A percentile compares a stretch with the other conserved stretches of the same genome.
These are phyloP conservation scores for Colletotrichum lupini DNA, from an alignment of 2,329 filamentous ascomycete genomes.

Conservation along the genomic window DNA sequence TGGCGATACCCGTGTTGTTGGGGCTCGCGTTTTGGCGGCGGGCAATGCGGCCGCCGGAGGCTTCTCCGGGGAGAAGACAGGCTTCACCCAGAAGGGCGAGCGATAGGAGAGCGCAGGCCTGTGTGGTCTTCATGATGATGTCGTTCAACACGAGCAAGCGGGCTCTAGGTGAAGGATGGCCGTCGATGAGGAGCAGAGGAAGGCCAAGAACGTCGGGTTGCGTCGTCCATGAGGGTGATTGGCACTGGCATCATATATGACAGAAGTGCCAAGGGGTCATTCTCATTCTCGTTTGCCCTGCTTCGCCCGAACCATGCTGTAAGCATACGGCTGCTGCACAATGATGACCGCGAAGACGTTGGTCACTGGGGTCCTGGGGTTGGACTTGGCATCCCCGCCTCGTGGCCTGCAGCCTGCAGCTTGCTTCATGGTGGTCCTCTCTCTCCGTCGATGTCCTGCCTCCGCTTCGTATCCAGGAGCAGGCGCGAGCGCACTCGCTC, in stretches of 20 bases:
- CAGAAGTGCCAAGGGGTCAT: background rate
- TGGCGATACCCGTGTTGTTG: slow-evolving; percentile 44
- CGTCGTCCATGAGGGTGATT: background rate
- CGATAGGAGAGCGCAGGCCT: slow-evolving; percentile 35
- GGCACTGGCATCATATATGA: slow-evolving; percentile 3
- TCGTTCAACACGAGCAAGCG: background rate
- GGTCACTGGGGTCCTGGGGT: background rate
- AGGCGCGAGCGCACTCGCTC: too few species aligned
- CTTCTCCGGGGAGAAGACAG: slow-evolving; percentile 53
- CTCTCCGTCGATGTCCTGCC: background rate
- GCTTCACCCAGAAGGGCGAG: slow-evolving; percentile 40
- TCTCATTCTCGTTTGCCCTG: background rate
- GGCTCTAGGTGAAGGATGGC: background rate
- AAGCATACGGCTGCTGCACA: slow-evolving; percentile 1
- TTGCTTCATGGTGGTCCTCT: background rate
- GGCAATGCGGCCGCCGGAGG: slow-evolving; percentile 36
- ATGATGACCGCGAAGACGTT: slow-evolving; percentile 21
- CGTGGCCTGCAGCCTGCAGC: background rate
- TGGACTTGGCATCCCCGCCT: background rate
- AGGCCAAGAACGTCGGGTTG: background rate
- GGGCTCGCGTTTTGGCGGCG: slow-evolving; percentile 30
- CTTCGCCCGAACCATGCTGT: background rate
- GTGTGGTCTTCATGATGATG: slow-evolving; percentile 43
- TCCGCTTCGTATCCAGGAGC: background rate
- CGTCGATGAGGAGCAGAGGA: background rate